Percentiles rank a stretch among this genome's conserved stretches.
Conservation (phyloP, 768 basidiomycete species). For the Lepiota subincarnata region DNA sequence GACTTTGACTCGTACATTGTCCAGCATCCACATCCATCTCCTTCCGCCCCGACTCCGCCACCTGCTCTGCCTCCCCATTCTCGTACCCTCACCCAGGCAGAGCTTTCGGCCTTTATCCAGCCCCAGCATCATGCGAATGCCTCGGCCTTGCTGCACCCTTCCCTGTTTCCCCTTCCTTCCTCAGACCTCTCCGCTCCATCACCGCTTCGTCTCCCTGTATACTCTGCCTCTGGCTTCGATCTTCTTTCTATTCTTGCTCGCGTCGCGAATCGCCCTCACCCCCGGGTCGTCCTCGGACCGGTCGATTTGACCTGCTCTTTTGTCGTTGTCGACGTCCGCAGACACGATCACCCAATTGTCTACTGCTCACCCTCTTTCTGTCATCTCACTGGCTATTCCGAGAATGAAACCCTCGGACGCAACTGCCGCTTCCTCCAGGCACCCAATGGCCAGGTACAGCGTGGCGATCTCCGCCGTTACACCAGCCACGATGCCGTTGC, state of each 20-base stretch:
- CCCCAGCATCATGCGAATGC: background rate
- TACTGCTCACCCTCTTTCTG: slow-evolving; percentile 88
- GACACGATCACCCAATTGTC: slow-evolving; percentile 82
- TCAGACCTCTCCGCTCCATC: slow-evolving; percentile 6
- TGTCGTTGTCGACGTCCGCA: slow-evolving; percentile 79
- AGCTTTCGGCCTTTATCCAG: slow-evolving; percentile 5
- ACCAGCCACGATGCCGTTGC: slow-evolving; percentile 60
- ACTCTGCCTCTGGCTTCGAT: slow-evolving; percentile 91
- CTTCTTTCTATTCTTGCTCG: slow-evolving; percentile 77
- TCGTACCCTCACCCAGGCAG: slow-evolving; percentile 10
- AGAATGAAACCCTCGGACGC: slow-evolving; percentile 75
- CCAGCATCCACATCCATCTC: slow-evolving; percentile 10
- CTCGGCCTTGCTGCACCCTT: background rate
- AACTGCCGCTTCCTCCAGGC: slow-evolving; percentile 92
- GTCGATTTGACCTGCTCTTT: slow-evolving; percentile 94
- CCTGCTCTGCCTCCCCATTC: too few species aligned
- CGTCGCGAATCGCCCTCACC: slow-evolving; percentile 69
- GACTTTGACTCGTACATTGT: slow-evolving; percentile 17
- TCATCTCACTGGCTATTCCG: slow-evolving; percentile 68
- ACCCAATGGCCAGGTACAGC: slow-evolving; percentile 46
- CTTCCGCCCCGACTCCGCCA: slow-evolving; percentile 10
- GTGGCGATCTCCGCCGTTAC: slow-evolving; percentile 45
- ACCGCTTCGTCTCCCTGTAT: slow-evolving; percentile 51
- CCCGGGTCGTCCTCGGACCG: slow-evolving; percentile 77
- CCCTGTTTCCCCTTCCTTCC: background rate